These are phyloP conservation scores for Candida glucosophila DNA, from an alignment of 1,139 yeast species.

Conservation along the genomic window DNA sequence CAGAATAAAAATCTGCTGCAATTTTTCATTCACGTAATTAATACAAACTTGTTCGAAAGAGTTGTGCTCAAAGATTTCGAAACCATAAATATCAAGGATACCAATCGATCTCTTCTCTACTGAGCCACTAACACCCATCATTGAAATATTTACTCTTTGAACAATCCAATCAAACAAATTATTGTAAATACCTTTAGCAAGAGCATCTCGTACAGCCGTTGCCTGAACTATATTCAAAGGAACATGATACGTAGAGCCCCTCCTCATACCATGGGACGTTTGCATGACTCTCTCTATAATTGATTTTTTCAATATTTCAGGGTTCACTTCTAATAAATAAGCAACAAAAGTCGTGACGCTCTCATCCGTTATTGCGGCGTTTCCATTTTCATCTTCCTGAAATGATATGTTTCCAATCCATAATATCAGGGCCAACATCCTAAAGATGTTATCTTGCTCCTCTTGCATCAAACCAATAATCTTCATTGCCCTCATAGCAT, in stretches of 20 bases:
- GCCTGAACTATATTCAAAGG: conserved; percentile 93
- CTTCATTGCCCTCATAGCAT: conserved; percentile 79
- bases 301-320: conserved; percentile 57
- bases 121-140: conserved; percentile 34
- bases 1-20: conserved; percentile 95
- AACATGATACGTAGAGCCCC: conserved; percentile 92
- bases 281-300: conserved; percentile 78
- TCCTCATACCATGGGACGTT: conserved; percentile 77
- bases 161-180: conserved; percentile 97
- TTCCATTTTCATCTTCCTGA: conserved; percentile 79
- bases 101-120: conserved; percentile 64
- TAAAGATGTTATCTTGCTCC: conserved; percentile 88
- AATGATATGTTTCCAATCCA: conserved; percentile 95
- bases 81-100: conserved; percentile 94
- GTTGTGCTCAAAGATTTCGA: conserved; percentile 94
- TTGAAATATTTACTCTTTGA: conserved; percentile 74
- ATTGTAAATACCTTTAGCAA: conserved; percentile 90
- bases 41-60: conserved; percentile 96
- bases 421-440: conserved; percentile 73
- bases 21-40: conserved; percentile 92
- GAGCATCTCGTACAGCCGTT: conserved; percentile 86
- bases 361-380: conserved; percentile 71
- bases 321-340: conserved; percentile 75
- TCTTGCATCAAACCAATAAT: conserved; percentile 72
- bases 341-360: conserved; percentile 93